Base-by-base conservation (phyloP, 2,329 filamentous ascomycete species). In the Colletotrichum camelliae region DNA sequence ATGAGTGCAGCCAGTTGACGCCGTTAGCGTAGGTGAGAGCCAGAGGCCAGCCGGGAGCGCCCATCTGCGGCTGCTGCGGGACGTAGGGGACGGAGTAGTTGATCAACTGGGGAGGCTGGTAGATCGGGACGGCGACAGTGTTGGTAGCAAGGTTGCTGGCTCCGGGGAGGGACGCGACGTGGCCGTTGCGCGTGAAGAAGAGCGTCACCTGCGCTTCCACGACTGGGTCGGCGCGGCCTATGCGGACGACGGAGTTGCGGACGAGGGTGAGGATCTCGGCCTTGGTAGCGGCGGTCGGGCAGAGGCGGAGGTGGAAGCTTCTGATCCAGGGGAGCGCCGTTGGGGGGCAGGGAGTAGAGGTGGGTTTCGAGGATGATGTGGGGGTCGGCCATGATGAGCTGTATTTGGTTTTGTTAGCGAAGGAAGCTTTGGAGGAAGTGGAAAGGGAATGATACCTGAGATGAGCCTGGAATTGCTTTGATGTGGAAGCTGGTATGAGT, bases 191-290 rank as follows among this genome's bases (percentile, higher is more conserved):
- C 4, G 72, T 76, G 57, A 65, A 76, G 37, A 75, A 76, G 3
- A 76, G 72, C 18, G 71, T 75, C 10, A 76, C 27, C 7, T 75
- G 71, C 6, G 35, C 29, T 52, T 76, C 74, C 21, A 69, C 70
- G 27, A 76, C 33, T 16, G 71, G 66, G 43, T 75, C 66, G 29
- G 71, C n/a, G 21, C 65, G 70, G 27, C 74, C 65, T 15, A 74
- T 60, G n/a, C 72, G 70, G 10, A 39, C 10, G 35, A 58, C 15
- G 29, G 60, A 65, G 33, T 58, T 37, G 37, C 66, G 60, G 39
- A 76, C 29, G 35, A 74, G 65, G 21, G 29, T 43, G 18, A 76
- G 60, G 52, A 76, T 37, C 5, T 74, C 66, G 29, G 52, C 35
- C 18, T 76, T 76, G 1, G 66, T 70, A 8, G 57, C 72, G n/a